Conservation (phyloP, 805 yeast genomes). For the Wickerhamiella sergipiensis region DNA sequence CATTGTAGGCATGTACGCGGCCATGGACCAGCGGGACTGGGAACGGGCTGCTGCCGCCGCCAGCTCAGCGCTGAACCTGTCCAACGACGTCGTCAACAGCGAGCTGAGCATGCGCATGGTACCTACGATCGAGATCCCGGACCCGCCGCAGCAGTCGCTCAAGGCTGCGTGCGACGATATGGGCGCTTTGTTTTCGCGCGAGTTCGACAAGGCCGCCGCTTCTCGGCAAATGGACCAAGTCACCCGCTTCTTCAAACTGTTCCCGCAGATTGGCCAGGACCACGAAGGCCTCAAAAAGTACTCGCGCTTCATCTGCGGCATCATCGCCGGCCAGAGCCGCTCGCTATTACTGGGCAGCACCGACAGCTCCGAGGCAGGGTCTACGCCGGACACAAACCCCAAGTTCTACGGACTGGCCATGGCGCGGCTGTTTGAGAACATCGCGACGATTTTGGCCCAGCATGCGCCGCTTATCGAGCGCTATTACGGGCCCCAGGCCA, state of each 20-base stretch:
- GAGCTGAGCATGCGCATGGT: conserved; percentile 66
- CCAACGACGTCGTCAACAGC: conserved; percentile 41
- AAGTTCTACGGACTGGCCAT: conserved; percentile 28
- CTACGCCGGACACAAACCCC: conserved; percentile 5
- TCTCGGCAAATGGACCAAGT: conserved; percentile 51
- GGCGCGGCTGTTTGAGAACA: conserved; percentile 54
- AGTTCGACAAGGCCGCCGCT: conserved; percentile 59
- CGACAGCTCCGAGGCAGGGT: conserved; percentile 10
- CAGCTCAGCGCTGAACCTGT: conserved; percentile 37
- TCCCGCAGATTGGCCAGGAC: conserved; percentile 70
- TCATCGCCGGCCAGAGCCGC: conserved; percentile 69
- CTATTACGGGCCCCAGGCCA: conserved; percentile 40
- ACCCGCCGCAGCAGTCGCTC: conserved; percentile 48
- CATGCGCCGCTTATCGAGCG: conserved; percentile 67
- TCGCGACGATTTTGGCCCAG: conserved; percentile 72
- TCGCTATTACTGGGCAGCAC: conserved; percentile 31
- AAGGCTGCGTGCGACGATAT: conserved; percentile 46
- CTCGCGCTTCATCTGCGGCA: conserved; percentile 73
- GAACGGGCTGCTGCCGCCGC: conserved; percentile 65
- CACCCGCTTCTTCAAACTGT: conserved; percentile 69
- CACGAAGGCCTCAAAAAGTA: conserved; percentile 65
- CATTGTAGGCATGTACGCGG: conserved; percentile 50
- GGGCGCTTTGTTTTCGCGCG: conserved; percentile 39
- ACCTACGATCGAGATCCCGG: conserved; percentile 79
- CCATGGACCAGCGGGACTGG: conserved; percentile 60